These are phyloP conservation scores for Geotrichum bryndzae DNA, from an alignment of 1,139 yeast species.

Conservation along the genomic window DNA sequence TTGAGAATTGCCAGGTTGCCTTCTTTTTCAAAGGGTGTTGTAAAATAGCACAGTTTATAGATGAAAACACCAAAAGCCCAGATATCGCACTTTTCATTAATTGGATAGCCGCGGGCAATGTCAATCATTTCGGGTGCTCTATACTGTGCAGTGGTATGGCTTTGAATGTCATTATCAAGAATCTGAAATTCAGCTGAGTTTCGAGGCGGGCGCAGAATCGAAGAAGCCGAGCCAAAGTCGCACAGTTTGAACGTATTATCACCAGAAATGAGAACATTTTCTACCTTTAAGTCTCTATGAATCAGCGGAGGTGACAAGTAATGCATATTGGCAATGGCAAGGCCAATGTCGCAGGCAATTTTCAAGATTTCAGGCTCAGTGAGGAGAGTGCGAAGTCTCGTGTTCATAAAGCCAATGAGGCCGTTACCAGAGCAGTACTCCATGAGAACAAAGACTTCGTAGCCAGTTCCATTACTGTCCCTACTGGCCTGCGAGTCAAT, in stretches of 20 bases:
- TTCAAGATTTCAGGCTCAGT: constrained; percentile 75
- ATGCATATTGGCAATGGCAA: constrained; percentile 87
- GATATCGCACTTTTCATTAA: constrained; percentile 90
- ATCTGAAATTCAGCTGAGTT: constrained; percentile 60
- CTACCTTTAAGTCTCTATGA: constrained; percentile 93
- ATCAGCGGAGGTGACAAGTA: constrained; percentile 74
- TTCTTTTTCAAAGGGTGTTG: constrained; percentile 84
- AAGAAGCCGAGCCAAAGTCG: constrained; percentile 92
- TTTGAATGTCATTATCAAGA: constrained; percentile 75
- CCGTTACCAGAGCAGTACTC: constrained; percentile 83
- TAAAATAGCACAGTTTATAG: constrained; percentile 86
- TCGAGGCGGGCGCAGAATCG: constrained; percentile 58
- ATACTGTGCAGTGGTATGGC: constrained; percentile 96
- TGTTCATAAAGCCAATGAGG: constrained; percentile 87
- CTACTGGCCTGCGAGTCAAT: constrained; percentile 93
- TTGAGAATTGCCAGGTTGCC: constrained; percentile 64
- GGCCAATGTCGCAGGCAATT: constrained; percentile 76
- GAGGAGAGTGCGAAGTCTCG: constrained; percentile 73
- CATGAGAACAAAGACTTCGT: constrained; percentile 89
- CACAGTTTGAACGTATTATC: constrained; percentile 73
- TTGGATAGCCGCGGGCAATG: constrained; percentile 72
- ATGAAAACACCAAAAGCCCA: constrained; percentile 98
- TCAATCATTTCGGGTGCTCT: constrained; percentile 97
- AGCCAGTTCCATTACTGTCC: constrained; percentile 41
- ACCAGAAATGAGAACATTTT: constrained; percentile 77